Conservation (phyloP, 2,329 filamentous ascomycete genomes). For the Hymenoscyphus repandus region DNA sequence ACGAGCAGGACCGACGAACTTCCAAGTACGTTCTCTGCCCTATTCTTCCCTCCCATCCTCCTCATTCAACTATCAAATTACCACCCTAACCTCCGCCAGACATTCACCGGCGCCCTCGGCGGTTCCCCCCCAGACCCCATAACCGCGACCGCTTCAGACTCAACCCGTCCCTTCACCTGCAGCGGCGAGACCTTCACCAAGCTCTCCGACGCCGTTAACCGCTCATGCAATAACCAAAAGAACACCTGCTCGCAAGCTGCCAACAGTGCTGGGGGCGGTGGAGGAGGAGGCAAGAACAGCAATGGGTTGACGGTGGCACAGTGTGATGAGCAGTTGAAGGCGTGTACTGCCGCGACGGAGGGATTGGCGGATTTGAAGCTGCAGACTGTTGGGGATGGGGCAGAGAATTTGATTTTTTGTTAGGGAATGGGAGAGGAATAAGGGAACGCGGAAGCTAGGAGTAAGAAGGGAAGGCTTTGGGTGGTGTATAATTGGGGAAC, state of each 20-base stretch:
- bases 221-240: conserved; percentile 17
- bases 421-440: not conserved
- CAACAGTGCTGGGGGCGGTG: conserved; percentile 7
- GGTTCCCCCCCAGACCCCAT: conserved; percentile 1
- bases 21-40: conserved; percentile 2
- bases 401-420: conserved; percentile 4
- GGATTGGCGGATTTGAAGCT: not conserved
- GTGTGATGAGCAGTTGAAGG: conserved; percentile 17
- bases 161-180: conserved; percentile 13
- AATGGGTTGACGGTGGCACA: conserved; percentile 14
- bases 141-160: not conserved
- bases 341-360: not conserved
- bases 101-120: conserved; percentile 6
- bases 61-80: not conserved
- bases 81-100: not conserved
- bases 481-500: too few species aligned
- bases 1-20: not conserved
- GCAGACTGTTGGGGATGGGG: not conserved
- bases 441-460: too few species aligned
- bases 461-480: too few species aligned
- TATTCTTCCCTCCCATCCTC: too few species aligned
- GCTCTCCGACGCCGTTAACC: conserved; percentile 7
- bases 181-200: conserved; percentile 15
- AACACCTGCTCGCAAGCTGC: conserved; percentile 14
- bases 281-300: not conserved